These are phyloP conservation scores for Aspergillus brasiliensis DNA, from an alignment of 2,329 filamentous ascomycete genomes.

Conservation along the genomic window DNA sequence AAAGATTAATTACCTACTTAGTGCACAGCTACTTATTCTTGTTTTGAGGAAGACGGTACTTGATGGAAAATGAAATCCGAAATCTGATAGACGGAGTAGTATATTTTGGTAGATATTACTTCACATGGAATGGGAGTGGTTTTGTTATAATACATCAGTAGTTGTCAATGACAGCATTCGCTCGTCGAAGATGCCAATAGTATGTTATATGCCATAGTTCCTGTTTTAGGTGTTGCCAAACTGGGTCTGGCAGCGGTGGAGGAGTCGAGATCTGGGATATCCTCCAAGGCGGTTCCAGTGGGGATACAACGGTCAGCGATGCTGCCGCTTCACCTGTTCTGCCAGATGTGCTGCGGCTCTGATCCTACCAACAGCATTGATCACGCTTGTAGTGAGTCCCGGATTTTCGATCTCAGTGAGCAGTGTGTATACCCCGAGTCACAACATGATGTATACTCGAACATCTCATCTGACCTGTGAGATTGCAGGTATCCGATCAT, in stretches of 20 bases:
- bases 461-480: neutral
- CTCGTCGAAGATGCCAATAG: neutral
- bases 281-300: neutral
- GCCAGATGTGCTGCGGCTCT: neutral
- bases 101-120: neutral
- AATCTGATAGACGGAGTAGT: neutral
- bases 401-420: neutral
- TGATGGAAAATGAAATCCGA: too few relatives aligned
- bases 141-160: neutral
- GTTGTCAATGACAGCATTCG: neutral
- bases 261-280: neutral
- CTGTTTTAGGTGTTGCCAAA: neutral
- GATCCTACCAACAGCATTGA: too few relatives aligned
- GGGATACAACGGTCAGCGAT: neutral
- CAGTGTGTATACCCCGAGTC: neutral
- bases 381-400: neutral
- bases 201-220: too few relatives aligned
- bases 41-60: neutral
- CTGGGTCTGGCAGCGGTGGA: neutral
- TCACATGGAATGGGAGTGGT: neutral
- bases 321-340: neutral
- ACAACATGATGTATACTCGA: neutral
- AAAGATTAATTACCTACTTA: too few relatives aligned
- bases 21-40: neutral
- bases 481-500: constrained; percentile 15